Conservation (phyloP, 2,329 filamentous ascomycete species). For the Sporothrix euskadiensis region DNA sequence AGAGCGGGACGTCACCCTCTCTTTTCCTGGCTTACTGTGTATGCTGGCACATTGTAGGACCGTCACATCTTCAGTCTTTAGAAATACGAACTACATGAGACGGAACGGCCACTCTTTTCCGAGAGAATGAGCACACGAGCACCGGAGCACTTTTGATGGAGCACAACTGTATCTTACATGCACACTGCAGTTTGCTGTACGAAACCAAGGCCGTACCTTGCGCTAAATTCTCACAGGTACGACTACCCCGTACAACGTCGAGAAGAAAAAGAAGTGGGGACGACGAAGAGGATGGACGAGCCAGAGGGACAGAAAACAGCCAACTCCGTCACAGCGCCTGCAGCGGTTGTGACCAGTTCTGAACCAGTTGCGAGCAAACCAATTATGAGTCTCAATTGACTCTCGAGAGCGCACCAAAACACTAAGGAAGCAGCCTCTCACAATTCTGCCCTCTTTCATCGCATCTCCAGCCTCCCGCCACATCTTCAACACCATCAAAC, state of each 20-base stretch:
- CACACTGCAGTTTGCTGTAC: background rate
- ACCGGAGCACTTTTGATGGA: background rate
- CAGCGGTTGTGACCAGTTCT: background rate
- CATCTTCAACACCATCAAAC: background rate
- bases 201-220: constrained; percentile 14
- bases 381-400: background rate
- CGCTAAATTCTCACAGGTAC: constrained; percentile 25
- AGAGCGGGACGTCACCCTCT: background rate
- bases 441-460: too few relatives aligned
- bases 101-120: background rate
- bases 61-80: background rate
- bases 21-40: background rate
- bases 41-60: too few relatives aligned
- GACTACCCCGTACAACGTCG: background rate
- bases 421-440: background rate
- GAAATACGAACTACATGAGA: background rate
- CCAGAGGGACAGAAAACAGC: background rate
- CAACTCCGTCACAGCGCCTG: background rate
- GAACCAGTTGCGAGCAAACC: background rate
- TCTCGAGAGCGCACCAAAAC: background rate
- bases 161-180: too few relatives aligned
- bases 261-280: background rate
- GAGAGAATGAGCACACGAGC: background rate
- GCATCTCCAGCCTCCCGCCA: background rate
- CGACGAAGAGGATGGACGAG: background rate